Evolutionary conservation across 441 rosid genomes (phyloP).

Genomic region (Gossypium davidsonii): DNA sequence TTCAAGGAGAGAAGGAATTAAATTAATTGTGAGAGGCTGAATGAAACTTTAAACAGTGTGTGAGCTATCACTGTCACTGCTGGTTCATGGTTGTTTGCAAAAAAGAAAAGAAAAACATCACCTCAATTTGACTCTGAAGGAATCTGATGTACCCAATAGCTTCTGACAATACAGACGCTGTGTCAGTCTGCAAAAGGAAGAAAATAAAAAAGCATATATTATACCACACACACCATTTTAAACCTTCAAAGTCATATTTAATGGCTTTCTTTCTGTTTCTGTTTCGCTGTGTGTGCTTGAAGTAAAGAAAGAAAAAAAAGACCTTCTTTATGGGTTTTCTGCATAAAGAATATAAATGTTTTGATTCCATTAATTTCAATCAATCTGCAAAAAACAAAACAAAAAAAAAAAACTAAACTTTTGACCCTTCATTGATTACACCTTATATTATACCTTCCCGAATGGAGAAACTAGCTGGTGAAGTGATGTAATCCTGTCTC

Average conservation of each 20-base stretch:
- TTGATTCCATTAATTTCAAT: not conserved
- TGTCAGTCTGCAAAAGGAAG: conserved; percentile 84
- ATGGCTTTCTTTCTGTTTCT: too few species aligned
- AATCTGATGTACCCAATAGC: conserved; percentile 98
- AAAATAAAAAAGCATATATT: conserved; percentile 2
- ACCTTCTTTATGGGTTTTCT: conserved; percentile 2
- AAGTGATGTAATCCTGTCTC: conserved; percentile 87
- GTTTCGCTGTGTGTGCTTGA: too few species aligned
- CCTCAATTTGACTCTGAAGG: conserved; percentile 99
- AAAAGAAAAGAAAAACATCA: conserved; percentile 31
- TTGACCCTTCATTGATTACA: not conserved
- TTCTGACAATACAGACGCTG: conserved; percentile 96
- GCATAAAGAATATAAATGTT: not conserved
- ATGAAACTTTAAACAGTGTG: conserved; percentile 19
- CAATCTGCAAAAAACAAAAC: too few species aligned
- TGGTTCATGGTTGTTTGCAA: conserved; percentile 34
- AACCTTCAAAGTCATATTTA: conserved; percentile 24
- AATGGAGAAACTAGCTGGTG: conserved; percentile 99
- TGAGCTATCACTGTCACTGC: conserved; percentile 14
- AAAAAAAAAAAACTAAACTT: too few species aligned
- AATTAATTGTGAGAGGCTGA: conserved; percentile 15
- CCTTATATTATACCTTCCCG: conserved; percentile 63
- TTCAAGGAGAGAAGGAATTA: conserved; percentile 14
- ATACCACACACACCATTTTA: conserved; percentile 32
- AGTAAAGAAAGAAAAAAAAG: not conserved